Evolutionary conservation across 2,329 filamentous ascomycete species (phyloP).

Genomic region (Hypoxylon sp.): DNA sequence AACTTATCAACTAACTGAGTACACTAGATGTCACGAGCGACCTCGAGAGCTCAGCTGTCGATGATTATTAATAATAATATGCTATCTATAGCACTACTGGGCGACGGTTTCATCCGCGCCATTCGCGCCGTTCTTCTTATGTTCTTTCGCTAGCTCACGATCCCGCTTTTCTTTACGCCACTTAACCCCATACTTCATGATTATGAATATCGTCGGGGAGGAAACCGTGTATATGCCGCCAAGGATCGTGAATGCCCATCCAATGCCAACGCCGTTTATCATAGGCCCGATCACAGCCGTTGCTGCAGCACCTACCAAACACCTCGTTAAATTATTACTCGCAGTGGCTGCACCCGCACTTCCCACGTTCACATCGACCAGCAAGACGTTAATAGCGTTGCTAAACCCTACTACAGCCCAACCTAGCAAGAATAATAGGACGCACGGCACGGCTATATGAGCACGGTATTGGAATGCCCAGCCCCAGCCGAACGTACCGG

Average conservation of each 20-base stretch:
- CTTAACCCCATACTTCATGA: slow-evolving; percentile 52
- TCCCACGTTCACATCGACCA: slow-evolving; percentile 63
- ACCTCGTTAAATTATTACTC: slow-evolving; percentile 62
- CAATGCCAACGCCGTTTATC: slow-evolving; percentile 59
- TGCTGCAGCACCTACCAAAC: slow-evolving; percentile 61
- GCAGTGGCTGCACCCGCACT: slow-evolving; percentile 62
- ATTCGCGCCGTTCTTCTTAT: slow-evolving; percentile 10
- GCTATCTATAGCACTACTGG: background rate
- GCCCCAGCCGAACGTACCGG: slow-evolving; percentile 57
- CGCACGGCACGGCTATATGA: slow-evolving; percentile 55
- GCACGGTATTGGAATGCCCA: slow-evolving; percentile 55
- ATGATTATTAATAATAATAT: background rate
- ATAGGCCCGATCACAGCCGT: slow-evolving; percentile 61
- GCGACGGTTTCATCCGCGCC: background rate
- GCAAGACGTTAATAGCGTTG: slow-evolving; percentile 60
- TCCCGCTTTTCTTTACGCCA: slow-evolving; percentile 49
- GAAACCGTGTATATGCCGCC: slow-evolving; percentile 52
- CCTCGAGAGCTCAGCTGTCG: background rate
- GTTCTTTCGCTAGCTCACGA: slow-evolving; percentile 26
- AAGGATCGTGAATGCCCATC: slow-evolving; percentile 61
- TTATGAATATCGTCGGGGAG: slow-evolving; percentile 54
- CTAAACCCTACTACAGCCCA: slow-evolving; percentile 59
- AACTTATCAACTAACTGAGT: background rate
- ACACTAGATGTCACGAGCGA: background rate
- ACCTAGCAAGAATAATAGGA: slow-evolving; percentile 58